Evolutionary conservation across 2,329 filamentous ascomycete species (phyloP), one percentile per base, ranked within the genome.

Genomic region (Macrophomina pseudophaseolina): DNA sequence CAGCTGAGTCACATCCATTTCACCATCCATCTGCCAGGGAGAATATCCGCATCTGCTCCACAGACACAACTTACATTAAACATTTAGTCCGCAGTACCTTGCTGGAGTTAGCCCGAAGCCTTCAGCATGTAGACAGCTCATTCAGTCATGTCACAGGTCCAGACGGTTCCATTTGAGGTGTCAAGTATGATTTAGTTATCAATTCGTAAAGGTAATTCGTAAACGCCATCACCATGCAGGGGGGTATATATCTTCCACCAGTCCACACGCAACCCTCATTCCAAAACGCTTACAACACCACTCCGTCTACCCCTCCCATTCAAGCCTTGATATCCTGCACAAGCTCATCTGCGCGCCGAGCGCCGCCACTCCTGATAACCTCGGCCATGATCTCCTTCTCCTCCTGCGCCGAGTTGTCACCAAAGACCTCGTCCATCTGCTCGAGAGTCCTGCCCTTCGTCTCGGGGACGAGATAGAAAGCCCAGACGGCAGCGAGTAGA

Each of bases 341-440:
- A 44, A 66, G n/a, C 42, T 33, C 23, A 11, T 66, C 53, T 30
- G 44, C 46, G 18, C 64, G 18, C 42, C 52, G 48, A 18, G 32
- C 64, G n/a, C 51, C 63, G 12, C 63, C 63, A 32, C 18, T 44
- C 30, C 53, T 32, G 9, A 52, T 18, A 4, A 66, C 48, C 48
- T 66, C 54, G 1, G 46, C 42, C 65, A 66, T 62, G 28, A 67
- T 69, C 54, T 71, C 71, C 69, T 76, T 73, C 62, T 78, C 76
- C 30, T 73, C 74, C 44, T 73, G 73, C 28, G 72, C 75, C 33
- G 46, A 52, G 28, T 23, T 44, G 68, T 79, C 76, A 58, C 72
- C 71, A 68, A 79, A 79, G 16, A 79, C 75, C 35, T 70, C 67
- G 54, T 79, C 77, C 75, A 79, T 78, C 66, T 79, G 69, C 67